These are phyloP conservation scores for Amaranthus cruentus DNA, from an alignment of 148 eudicot genomes.

Conservation along the genomic window DNA sequence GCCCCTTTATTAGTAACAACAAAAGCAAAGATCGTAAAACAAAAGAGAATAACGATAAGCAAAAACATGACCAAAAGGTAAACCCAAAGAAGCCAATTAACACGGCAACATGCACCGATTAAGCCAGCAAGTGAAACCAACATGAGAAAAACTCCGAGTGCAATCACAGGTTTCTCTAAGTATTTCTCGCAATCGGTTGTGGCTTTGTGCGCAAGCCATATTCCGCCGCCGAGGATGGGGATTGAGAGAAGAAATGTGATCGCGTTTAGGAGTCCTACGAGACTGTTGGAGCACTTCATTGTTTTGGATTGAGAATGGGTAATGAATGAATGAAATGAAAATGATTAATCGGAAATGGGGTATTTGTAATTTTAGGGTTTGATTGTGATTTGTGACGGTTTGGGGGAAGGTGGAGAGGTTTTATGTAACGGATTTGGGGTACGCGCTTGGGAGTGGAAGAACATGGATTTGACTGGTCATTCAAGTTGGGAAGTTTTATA, in stretches of 20 bases:
- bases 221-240: slow-evolving; percentile 64
- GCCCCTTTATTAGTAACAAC: slow-evolving; percentile 90
- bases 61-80: slow-evolving; percentile 77
- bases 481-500: no score
- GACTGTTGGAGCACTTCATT: slow-evolving; percentile 48
- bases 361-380: not conserved
- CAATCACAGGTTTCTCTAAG: slow-evolving; percentile 56
- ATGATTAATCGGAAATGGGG: not conserved
- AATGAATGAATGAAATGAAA: not conserved
- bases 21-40: slow-evolving; percentile 78
- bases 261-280: slow-evolving; percentile 59
- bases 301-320: not conserved
- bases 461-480: no score
- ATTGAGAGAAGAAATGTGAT: slow-evolving; percentile 69
- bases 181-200: slow-evolving; percentile 68
- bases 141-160: slow-evolving; percentile 60
- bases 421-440: not conserved
- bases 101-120: slow-evolving; percentile 72
- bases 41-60: slow-evolving; percentile 49
- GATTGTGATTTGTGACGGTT: not conserved
- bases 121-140: slow-evolving; percentile 69
- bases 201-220: slow-evolving; percentile 64
- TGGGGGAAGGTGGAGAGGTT: not conserved
- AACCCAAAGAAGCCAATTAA: slow-evolving; percentile 75
- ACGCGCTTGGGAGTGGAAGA: slow-evolving; percentile 5